phyloP scores from a whole-genome alignment of 495 filamentous ascomycete genomes.

The Friedmanniomyces endolithicus region DNA sequence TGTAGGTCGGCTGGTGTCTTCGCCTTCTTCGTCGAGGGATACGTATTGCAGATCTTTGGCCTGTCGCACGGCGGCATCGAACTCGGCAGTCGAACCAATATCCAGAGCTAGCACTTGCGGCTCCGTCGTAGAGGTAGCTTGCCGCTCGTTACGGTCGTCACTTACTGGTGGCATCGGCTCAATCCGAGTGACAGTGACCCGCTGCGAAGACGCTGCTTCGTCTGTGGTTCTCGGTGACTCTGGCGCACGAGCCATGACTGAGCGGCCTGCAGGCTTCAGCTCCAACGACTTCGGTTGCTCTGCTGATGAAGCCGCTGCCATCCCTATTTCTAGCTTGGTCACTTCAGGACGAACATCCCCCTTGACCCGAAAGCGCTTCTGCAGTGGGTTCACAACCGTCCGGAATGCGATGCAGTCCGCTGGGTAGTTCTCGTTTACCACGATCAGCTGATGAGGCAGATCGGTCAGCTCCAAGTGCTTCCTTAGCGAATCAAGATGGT shows the following conservation, averaged over 20 bases:
- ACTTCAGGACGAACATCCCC: slow-evolving; percentile 4
- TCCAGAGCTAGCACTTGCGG: background rate
- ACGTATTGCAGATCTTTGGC: slow-evolving; percentile 42
- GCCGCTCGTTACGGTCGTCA: background rate
- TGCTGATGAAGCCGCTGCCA: slow-evolving; percentile 4
- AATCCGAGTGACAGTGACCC: background rate
- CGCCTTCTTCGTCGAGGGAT: slow-evolving; percentile 27
- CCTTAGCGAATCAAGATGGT: slow-evolving; percentile 56
- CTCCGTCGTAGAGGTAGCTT: too few species aligned
- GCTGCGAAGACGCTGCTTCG: slow-evolving; percentile 1
- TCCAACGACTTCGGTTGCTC: slow-evolving; percentile 15
- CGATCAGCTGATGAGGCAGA: slow-evolving; percentile 39
- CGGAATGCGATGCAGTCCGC: slow-evolving; percentile 61
- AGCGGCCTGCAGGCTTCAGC: slow-evolving; percentile 19
- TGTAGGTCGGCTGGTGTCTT: slow-evolving; percentile 10
- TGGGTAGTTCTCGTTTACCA: slow-evolving; percentile 71
- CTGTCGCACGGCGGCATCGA: slow-evolving; percentile 49
- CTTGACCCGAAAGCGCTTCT: slow-evolving; percentile 40
- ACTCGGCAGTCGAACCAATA: slow-evolving; percentile 31
- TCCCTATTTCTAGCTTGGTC: background rate
- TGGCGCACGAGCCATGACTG: slow-evolving; percentile 10
- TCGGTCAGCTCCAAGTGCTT: slow-evolving; percentile 40
- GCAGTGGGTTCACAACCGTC: slow-evolving; percentile 44
- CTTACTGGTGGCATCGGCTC: background rate
- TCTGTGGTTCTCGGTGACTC: slow-evolving; percentile 17